Evolutionary conservation across 2,329 filamentous ascomycete species (phyloP).

Genomic region (Xylariaceae sp.): DNA sequence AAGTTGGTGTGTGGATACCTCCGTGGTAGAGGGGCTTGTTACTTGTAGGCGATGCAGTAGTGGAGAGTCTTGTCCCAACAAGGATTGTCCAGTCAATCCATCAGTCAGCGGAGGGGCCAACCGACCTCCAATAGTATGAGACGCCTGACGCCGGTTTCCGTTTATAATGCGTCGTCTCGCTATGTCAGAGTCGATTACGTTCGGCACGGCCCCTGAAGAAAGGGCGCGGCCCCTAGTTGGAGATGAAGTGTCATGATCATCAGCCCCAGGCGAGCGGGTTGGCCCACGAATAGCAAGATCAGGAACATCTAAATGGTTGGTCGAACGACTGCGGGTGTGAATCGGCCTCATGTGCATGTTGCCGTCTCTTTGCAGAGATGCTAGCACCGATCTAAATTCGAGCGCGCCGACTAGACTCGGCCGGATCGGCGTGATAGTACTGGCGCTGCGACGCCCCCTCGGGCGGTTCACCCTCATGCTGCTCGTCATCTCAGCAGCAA

Average conservation of each 20-base stretch:
- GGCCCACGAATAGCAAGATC: slow-evolving; percentile 8
- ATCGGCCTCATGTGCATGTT: slow-evolving; percentile 69
- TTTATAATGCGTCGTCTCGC: slow-evolving; percentile 35
- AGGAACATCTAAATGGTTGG: slow-evolving; percentile 40
- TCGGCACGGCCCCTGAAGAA: slow-evolving; percentile 42
- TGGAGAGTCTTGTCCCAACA: slow-evolving; percentile 13
- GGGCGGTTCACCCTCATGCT: slow-evolving; percentile 86
- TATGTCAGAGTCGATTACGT: slow-evolving; percentile 36
- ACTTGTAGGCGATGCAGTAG: slow-evolving; percentile 41
- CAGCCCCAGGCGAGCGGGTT: slow-evolving; percentile 17
- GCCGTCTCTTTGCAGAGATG: slow-evolving; percentile 76
- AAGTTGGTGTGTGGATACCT: slow-evolving; percentile 41
- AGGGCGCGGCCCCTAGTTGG: slow-evolving; percentile 38
- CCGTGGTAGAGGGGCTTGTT: slow-evolving; percentile 41
- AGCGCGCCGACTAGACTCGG: slow-evolving; percentile 89
- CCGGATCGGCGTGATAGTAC: slow-evolving; percentile 75
- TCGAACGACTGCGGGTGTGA: slow-evolving; percentile 62
- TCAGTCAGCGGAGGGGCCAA: slow-evolving; percentile 30
- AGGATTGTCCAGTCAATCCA: slow-evolving; percentile 16
- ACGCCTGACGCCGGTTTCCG: slow-evolving; percentile 19
- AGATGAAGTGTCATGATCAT: slow-evolving; percentile 14
- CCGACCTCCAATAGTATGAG: slow-evolving; percentile 30
- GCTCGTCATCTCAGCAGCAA: slow-evolving; percentile 77
- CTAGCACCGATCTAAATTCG: slow-evolving; percentile 86
- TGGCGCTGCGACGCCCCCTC: slow-evolving; percentile 58